These are phyloP conservation scores for Sphaerosporella brunnea DNA, from an alignment of 495 filamentous ascomycete species.

Conservation along the genomic window DNA sequence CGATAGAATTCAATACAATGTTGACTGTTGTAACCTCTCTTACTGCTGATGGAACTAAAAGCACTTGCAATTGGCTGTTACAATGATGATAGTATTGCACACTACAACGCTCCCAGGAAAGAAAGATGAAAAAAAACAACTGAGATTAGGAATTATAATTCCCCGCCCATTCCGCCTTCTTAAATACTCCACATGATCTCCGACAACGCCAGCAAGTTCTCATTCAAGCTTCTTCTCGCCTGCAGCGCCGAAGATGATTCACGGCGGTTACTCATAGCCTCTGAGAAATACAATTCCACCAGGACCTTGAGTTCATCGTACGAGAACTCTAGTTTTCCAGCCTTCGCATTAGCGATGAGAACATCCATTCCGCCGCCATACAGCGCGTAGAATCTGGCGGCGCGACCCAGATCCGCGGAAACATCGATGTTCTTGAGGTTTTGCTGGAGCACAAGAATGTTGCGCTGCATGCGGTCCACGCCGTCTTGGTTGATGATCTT, in stretches of 20 bases:
- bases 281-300: conserved; percentile 72
- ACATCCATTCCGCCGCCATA: conserved; percentile 57
- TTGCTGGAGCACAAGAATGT: conserved; percentile 85
- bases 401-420: conserved; percentile 48
- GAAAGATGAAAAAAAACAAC: not conserved
- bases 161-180: not conserved
- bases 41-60: too few relatives aligned
- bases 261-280: conserved; percentile 29
- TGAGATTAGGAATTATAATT: not conserved
- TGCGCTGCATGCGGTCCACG: conserved; percentile 64
- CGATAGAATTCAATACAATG: conserved; percentile 2
- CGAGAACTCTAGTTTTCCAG: conserved; percentile 38
- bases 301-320: conserved; percentile 74
- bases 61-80: too few relatives aligned
- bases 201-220: conserved; percentile 21
- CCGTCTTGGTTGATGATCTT: conserved; percentile 58
- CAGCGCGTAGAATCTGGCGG: conserved; percentile 59
- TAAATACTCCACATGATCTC: conserved; percentile 23
- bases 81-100: not conserved
- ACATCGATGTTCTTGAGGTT: conserved; percentile 81
- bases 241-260: conserved; percentile 23
- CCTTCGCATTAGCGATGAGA: conserved; percentile 21
- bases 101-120: not conserved
- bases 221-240: conserved; percentile 21
- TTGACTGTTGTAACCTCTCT: not conserved